Base-by-base conservation (phyloP, 108 stramenopile species). In the Skeletonema menzelii region DNA sequence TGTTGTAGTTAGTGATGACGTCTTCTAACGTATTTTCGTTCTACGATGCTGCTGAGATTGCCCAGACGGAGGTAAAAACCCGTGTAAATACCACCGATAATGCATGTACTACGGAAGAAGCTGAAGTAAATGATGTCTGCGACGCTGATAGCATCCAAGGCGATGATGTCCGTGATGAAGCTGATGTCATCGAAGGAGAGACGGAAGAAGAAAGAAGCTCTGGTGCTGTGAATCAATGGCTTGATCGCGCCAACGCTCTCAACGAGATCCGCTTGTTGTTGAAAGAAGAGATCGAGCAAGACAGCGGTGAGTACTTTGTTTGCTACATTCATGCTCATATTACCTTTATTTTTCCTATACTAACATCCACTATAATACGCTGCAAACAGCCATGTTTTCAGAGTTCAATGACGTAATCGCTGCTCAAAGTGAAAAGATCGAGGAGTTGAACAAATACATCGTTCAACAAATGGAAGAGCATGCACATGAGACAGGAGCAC, bases 321-420 rank as follows among this genome's bases (percentile, higher is more conserved):
- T 42, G 40, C 40, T 42, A 42, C 3, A 42, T 42, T 4, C 14
- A 42, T 42, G 15, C 40, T 53, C 22, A 37, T 53, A 6, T 20
- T 8, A 19, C 49, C 1, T 53, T 53, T 53, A 22, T 53, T 49
- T 22, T 47, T 53, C 24, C 6, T 10, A 53, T 53, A 53, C 49
- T 53, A 53, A 53, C 49, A 53, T n/a, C n/a, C 8, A 10, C 0
- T n/a, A 10, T 17, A 0, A 53, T 24, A 10, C 8, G 3, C 5
- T 53, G 2, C 49, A 53, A 53, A 53, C 49, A 53, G 49, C 22
- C 22, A 53, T 53, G 49, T 53, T 53, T 53, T 0, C 49, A 7
- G 49, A 53, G 49, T 53, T 53, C 49, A 53, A 53, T 17, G 49
- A 53, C 20, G 49, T 53, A 53, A 53, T 53, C 22, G 10, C 49